Percentiles rank a stretch among this genome's conserved stretches.
phyloP scores from a whole-genome alignment of 768 basidiomycete species.

The Pleurotus platypus region DNA sequence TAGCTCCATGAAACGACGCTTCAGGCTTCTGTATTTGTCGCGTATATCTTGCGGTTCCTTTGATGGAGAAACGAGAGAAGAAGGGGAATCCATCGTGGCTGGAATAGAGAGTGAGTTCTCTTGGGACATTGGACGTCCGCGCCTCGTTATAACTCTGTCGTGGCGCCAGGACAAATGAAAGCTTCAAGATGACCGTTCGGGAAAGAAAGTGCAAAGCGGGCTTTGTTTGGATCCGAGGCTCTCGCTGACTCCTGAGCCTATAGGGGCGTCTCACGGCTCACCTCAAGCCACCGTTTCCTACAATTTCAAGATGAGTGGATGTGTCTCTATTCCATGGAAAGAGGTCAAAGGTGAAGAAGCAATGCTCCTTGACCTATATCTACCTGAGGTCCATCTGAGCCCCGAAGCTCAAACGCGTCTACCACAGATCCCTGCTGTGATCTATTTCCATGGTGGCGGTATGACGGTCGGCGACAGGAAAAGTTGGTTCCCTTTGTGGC shows the following conservation, averaged over 20 bases:
- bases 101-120: no score
- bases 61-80: conserved; percentile 2
- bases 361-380: conserved; percentile 32
- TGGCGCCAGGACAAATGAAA: no score
- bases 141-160: no score
- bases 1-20: conserved; percentile 62
- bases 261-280: no score
- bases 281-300: no score
- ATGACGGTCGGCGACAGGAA: conserved; percentile 54
- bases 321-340: conserved; percentile 26
- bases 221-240: no score
- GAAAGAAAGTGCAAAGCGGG: background rate
- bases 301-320: background rate
- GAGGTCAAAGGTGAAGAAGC: conserved; percentile 14
- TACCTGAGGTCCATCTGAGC: background rate
- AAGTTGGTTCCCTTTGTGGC: conserved; percentile 68
- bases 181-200: conserved; percentile 11
- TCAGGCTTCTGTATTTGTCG: conserved; percentile 65
- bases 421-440: conserved; percentile 27
- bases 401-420: conserved; percentile 1
- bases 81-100: no score
- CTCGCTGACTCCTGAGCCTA: no score
- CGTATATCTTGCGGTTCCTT: conserved; percentile 41
- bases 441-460: conserved; percentile 55
- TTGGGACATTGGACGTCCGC: no score